Base-by-base conservation (phyloP, 371 early-diverging fungal genomes). In the Mucor irregularis region DNA sequence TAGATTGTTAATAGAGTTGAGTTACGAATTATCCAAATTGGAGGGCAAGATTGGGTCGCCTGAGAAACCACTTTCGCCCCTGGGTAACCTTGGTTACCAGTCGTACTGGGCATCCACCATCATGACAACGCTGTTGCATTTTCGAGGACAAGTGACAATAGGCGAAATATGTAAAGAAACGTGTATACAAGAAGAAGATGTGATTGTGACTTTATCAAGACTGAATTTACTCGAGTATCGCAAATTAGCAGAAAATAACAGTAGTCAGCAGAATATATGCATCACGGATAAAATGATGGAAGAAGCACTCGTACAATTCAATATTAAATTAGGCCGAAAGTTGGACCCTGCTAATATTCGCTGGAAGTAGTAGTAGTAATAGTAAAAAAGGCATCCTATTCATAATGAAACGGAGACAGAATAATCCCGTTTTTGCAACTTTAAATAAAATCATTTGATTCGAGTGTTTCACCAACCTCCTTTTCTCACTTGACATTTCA, bases 1-100 rank as follows among this genome's bases (percentile, higher is more conserved):
- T 3, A 83, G 86, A 66, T 59, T 93, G 26, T 64, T 95, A 29
- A 95, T 95, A 34, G 94, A 95, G 73, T 82, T 95, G 56, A 90
- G 90, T 80, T 99, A 99, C 67, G 86, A 94, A 58, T 68, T 99
- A 54, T 90, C 94, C 25, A 93, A 90, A 69, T 81, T 79, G 40
- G 95, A 98, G 53, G 84, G 85, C n/a, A 86, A 88, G 39, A 84
- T 90, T 14, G 95, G 96, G 29, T 91, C 93, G 0, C 94, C 94
- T 4, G 95, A 95, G 62, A 91, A 90, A 59, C 95, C 95, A 21
- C 62, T 94, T 13, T 90, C 90, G 6, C 88, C 83, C 38, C 66
- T 91, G 8, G 91, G 91, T 24, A 68, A 81, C 17, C 67, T 87
- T 7, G 83, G 85, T 55, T 95, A 90, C 53, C 71, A 78, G 26